Percentiles rank a stretch among this genome's conserved stretches.
Evolutionary conservation across 176 grass and related monocot genomes (phyloP).

Genomic region (Typha latifolia): DNA sequence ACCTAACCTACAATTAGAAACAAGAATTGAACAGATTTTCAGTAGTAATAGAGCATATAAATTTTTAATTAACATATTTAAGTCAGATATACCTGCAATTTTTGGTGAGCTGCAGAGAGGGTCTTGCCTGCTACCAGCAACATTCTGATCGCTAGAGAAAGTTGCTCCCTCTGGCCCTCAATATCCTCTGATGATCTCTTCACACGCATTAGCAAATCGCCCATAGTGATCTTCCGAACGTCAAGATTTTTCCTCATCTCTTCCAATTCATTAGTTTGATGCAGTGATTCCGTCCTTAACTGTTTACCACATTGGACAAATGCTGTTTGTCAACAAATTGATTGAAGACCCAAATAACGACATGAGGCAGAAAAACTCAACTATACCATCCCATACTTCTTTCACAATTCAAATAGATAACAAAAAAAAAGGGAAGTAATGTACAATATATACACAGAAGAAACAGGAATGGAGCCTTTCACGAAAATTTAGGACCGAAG

Average conservation of each 20-base stretch:
- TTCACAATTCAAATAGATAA: neutral
- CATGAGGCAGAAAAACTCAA: neutral
- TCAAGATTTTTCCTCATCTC: constrained; percentile 51
- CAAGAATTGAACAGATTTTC: too few species aligned
- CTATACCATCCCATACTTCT: neutral
- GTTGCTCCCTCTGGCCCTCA: constrained; percentile 35
- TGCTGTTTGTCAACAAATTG: neutral
- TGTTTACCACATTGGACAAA: constrained; percentile 6
- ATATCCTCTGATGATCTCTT: constrained; percentile 38
- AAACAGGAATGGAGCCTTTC: too few species aligned
- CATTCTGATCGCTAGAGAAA: constrained; percentile 46
- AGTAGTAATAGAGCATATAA: too few species aligned
- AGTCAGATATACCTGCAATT: constrained; percentile 52
- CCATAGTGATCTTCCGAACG: constrained; percentile 25
- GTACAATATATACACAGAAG: too few species aligned
- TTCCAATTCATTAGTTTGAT: constrained; percentile 51
- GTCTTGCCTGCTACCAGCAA: constrained; percentile 52
- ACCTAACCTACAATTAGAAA: neutral
- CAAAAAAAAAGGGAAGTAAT: neutral
- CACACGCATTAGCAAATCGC: constrained; percentile 21
- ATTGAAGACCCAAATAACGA: neutral
- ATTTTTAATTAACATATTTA: neutral
- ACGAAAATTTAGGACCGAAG: too few species aligned
- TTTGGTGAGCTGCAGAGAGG: constrained; percentile 15
- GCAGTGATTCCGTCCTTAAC: constrained; percentile 41